Evolutionary conservation across 176 grass and related monocot species (phyloP).

Genomic region (Triticum urartu): DNA sequence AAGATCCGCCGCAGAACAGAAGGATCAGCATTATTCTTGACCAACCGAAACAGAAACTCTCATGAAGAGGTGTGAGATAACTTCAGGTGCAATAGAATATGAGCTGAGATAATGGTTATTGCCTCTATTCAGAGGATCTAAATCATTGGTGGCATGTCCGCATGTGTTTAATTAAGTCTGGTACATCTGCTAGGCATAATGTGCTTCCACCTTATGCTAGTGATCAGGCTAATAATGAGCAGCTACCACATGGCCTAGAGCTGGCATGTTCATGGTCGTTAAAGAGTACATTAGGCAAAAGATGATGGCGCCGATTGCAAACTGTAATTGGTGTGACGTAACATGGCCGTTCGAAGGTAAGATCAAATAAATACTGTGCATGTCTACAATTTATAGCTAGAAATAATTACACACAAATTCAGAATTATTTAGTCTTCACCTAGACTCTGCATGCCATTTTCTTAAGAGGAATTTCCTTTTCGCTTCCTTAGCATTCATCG

Average conservation of each 20-base stretch:
- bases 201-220: background rate
- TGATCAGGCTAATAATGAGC: background rate
- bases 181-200: background rate
- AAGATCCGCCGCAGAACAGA: constrained; percentile 13
- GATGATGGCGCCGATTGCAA: background rate
- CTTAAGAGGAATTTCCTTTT: background rate
- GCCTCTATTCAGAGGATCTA: background rate
- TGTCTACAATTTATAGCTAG: background rate
- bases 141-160: background rate
- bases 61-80: background rate
- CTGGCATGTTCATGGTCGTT: background rate
- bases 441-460: background rate
- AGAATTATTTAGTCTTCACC: background rate
- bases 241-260: background rate
- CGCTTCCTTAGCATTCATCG: background rate
- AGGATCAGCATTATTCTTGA: constrained; percentile 4
- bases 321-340: background rate
- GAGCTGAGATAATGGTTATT: background rate
- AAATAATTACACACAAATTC: background rate
- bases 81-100: background rate
- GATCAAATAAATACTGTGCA: background rate
- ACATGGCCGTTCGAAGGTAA: background rate
- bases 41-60: background rate
- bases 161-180: background rate
- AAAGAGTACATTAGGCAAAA: background rate